phyloP scores from a whole-genome alignment of 2,329 filamentous ascomycete genomes.

The Neopestalotiopsis clavispora region DNA sequence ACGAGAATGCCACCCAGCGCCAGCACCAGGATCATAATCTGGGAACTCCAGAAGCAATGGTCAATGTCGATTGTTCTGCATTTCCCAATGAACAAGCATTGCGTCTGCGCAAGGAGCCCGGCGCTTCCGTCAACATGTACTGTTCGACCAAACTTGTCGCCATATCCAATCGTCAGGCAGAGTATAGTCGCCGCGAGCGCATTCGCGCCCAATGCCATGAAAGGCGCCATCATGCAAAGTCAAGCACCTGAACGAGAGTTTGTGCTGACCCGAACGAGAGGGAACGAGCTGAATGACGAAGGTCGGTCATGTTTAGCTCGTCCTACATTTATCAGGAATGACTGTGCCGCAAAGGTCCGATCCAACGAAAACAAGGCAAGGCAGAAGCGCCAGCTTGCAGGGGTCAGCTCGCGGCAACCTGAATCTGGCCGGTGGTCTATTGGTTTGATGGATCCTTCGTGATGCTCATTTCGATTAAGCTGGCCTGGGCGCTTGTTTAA shows the following conservation, averaged over 20 bases:
- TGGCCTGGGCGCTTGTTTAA: neutral
- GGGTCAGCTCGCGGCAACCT: neutral
- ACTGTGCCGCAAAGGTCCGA: neutral
- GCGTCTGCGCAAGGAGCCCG: neutral
- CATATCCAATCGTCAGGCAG: neutral
- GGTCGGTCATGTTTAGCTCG: neutral
- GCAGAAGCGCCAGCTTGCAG: neutral
- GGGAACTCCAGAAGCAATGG: constrained; percentile 7
- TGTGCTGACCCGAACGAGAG: neutral
- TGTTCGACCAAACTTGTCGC: neutral
- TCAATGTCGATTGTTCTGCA: neutral
- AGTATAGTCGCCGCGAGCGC: constrained; percentile 5
- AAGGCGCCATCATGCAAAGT: neutral
- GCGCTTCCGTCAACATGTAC: neutral
- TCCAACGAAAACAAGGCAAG: neutral
- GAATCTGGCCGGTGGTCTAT: neutral
- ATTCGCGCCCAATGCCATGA: neutral
- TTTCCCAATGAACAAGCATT: constrained; percentile 5
- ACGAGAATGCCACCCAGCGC: constrained; percentile 9
- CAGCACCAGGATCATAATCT: constrained; percentile 2
- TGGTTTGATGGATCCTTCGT: neutral
- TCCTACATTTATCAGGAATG: neutral
- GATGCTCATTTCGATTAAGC: constrained; percentile 11
- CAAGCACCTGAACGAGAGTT: too few relatives aligned
- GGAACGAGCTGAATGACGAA: neutral